These are phyloP conservation scores for Lepidium campestre DNA, from an alignment of 441 rosid species.

Conservation along the genomic window DNA sequence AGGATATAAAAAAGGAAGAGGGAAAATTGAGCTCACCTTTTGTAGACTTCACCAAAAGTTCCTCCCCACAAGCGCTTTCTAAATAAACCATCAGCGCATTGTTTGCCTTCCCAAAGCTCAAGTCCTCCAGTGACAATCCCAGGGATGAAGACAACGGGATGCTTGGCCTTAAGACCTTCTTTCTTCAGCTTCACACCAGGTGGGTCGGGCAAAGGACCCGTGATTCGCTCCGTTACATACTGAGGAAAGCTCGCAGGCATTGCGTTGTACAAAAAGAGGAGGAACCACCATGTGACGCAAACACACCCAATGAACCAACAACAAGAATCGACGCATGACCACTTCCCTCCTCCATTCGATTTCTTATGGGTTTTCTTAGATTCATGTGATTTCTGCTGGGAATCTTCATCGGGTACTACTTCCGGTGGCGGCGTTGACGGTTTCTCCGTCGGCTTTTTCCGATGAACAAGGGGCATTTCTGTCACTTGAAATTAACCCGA, in stretches of 20 bases:
- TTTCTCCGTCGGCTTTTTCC: constrained; percentile 45
- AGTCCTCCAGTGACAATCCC: constrained; percentile 96
- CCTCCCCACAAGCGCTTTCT: constrained; percentile 96
- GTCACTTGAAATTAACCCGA: not conserved
- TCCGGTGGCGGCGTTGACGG: not conserved
- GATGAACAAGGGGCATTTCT: constrained; percentile 46
- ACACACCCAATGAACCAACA: constrained; percentile 84
- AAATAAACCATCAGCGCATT: constrained; percentile 82
- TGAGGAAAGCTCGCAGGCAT: constrained; percentile 86
- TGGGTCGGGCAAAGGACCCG: constrained; percentile 83
- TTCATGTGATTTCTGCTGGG: constrained; percentile 29
- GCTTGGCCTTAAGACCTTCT: constrained; percentile 68
- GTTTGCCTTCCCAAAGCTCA: constrained; percentile 94
- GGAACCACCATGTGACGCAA: constrained; percentile 78
- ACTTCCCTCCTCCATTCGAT: constrained; percentile 26
- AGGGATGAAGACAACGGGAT: constrained; percentile 90
- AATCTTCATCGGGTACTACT: constrained; percentile 20
- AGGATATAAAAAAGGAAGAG: not conserved
- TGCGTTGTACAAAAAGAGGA: constrained; percentile 72
- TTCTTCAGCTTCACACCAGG: constrained; percentile 78
- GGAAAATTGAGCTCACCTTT: constrained; percentile 40
- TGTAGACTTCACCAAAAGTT: constrained; percentile 83
- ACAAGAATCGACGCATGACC: constrained; percentile 83
- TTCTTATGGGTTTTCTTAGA: constrained; percentile 18
- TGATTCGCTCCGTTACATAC: constrained; percentile 80